Evolutionary conservation across 352 stramenopile genomes (phyloP).

Genomic region (Globisporangium camurandrum): DNA sequence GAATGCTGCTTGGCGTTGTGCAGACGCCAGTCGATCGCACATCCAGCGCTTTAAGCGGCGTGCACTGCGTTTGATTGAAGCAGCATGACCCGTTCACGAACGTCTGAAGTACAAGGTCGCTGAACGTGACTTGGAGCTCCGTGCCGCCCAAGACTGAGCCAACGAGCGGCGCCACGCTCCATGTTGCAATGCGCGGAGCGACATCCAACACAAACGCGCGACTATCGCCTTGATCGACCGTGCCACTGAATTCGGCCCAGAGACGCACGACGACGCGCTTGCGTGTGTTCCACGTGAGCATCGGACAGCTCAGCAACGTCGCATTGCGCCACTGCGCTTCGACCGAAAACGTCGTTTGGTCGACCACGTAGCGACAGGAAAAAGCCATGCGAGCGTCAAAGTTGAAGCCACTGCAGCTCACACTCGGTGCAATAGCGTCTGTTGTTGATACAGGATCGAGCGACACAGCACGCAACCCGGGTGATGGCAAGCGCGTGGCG

Average conservation of each 20-base stretch:
- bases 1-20: constrained; percentile 12
- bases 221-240: constrained; percentile 3
- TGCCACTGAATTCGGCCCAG: constrained; percentile 16
- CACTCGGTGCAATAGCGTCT: neutral
- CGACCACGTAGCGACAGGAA: constrained; percentile 31
- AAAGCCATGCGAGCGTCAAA: constrained; percentile 27
- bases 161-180: constrained; percentile 19
- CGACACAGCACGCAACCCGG: constrained; percentile 17
- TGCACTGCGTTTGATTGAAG: constrained; percentile 22
- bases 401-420: constrained; percentile 27
- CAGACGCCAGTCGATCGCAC: constrained; percentile 3
- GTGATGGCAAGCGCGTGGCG: constrained; percentile 21
- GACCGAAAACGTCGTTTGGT: constrained; percentile 11
- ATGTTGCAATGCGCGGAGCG: constrained; percentile 1
- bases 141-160: constrained; percentile 14
- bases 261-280: constrained; percentile 18
- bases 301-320: constrained; percentile 23
- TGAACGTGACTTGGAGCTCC: neutral
- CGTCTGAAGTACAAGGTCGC: neutral
- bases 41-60: constrained; percentile 4
- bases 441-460: neutral
- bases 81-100: constrained; percentile 29
- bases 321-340: constrained; percentile 27
- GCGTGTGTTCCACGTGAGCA: constrained; percentile 12
- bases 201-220: constrained; percentile 5